Conservation (phyloP, 805 yeast species). For the Zygosaccharomyces pseudorouxii region DNA sequence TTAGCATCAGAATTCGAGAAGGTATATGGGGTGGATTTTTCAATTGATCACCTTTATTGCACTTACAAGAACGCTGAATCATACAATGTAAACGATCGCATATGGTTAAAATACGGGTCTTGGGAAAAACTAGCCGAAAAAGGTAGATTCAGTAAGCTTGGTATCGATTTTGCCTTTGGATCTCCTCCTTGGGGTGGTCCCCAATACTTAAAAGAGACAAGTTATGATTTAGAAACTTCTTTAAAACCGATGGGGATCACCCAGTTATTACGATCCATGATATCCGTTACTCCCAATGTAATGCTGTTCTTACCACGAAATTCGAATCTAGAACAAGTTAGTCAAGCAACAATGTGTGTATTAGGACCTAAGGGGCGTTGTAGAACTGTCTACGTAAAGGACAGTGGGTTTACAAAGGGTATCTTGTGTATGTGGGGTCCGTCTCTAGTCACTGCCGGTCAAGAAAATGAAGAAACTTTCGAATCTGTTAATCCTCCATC, state of each 20-base stretch:
- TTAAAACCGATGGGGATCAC: conserved; percentile 47
- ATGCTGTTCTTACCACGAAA: conserved; percentile 63
- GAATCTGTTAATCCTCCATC: background rate
- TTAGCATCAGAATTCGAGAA: conserved; percentile 54
- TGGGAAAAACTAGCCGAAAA: conserved; percentile 35
- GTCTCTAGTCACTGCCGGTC: conserved; percentile 31
- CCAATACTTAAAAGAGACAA: conserved; percentile 40
- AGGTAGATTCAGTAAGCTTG: conserved; percentile 18
- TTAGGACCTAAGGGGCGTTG: conserved; percentile 44
- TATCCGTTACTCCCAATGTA: conserved; percentile 43
- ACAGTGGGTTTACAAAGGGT: conserved; percentile 47
- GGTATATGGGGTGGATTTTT: conserved; percentile 61
- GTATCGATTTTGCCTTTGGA: conserved; percentile 48
- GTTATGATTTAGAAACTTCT: conserved; percentile 44
- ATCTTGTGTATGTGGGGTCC: conserved; percentile 59
- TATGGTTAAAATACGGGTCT: conserved; percentile 47
- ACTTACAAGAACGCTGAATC: conserved; percentile 60
- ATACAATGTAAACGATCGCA: conserved; percentile 52
- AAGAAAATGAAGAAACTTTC: conserved; percentile 2
- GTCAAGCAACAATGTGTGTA: conserved; percentile 42
- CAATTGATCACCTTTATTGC: conserved; percentile 57
- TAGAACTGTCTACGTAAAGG: conserved; percentile 42
- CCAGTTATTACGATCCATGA: conserved; percentile 41
- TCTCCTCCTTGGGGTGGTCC: conserved; percentile 94
- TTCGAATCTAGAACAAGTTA: conserved; percentile 49